These are phyloP conservation scores for Cercospora sp. DNA, from an alignment of 2,329 filamentous ascomycete species.

Conservation along the genomic window DNA sequence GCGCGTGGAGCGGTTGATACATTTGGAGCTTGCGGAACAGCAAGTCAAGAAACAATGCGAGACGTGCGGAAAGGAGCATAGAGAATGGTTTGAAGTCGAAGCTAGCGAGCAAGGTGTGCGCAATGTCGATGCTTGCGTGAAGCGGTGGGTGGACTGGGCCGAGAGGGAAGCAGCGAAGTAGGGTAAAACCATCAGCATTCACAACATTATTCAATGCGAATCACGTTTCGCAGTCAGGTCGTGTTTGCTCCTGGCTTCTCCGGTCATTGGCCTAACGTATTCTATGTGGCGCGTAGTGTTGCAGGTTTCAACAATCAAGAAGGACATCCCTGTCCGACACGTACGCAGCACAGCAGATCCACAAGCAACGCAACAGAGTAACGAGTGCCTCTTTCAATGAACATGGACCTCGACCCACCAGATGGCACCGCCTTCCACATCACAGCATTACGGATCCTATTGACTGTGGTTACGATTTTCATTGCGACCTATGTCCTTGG, in stretches of 20 bases:
- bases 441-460: not conserved
- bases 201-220: not conserved
- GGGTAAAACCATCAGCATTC: not conserved
- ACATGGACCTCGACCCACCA: not conserved
- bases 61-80: constrained; percentile 79
- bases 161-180: constrained; percentile 23
- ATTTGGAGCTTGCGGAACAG: constrained; percentile 74
- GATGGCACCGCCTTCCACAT: not conserved
- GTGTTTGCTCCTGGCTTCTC: not conserved
- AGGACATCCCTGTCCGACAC: not conserved
- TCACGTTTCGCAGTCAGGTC: not conserved
- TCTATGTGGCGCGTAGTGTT: not conserved
- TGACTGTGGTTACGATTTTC: not conserved
- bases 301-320: not conserved
- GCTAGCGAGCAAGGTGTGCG: constrained; percentile 69
- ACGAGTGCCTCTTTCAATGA: not conserved
- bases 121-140: constrained; percentile 69
- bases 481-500: not conserved
- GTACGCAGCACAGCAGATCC: not conserved
- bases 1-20: constrained; percentile 84
- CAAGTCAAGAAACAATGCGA: constrained; percentile 65
- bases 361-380: not conserved
- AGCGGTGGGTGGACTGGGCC: constrained; percentile 82
- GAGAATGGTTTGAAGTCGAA: constrained; percentile 93
- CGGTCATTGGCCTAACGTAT: not conserved